Percentiles rank a stretch among this genome's conserved stretches.
Conservation (phyloP, 768 basidiomycete species). For the Collybia sordida region DNA sequence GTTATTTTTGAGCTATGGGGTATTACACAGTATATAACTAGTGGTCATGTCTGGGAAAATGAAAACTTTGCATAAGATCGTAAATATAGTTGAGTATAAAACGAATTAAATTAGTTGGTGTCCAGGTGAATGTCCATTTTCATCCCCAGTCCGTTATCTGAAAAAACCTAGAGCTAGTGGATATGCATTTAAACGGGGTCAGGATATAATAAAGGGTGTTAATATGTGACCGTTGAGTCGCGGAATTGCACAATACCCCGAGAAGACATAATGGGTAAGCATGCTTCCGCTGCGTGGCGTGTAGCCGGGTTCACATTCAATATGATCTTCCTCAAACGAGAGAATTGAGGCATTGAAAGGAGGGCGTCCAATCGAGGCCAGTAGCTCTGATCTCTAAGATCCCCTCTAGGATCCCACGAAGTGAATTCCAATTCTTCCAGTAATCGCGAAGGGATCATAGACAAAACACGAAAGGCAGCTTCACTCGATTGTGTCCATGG, state of each 20-base stretch:
- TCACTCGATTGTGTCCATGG: not conserved
- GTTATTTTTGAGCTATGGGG: no score
- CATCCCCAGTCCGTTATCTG: no score
- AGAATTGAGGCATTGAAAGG: not conserved
- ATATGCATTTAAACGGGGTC: no score
- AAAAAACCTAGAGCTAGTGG: no score
- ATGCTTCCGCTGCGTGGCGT: not conserved
- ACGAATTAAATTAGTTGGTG: no score
- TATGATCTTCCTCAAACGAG: not conserved
- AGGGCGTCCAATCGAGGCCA: slow-evolving; percentile 2
- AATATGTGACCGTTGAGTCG: no score
- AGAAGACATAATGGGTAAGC: not conserved
- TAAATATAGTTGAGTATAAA: no score
- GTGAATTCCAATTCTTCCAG: slow-evolving; percentile 2
- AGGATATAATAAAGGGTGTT: no score
- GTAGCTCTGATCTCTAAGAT: not conserved
- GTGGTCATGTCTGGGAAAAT: no score
- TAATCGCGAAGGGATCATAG: not conserved
- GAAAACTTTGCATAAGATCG: no score
- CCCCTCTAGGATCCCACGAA: not conserved
- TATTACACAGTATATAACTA: no score
- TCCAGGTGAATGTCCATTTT: no score
- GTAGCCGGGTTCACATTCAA: not conserved
- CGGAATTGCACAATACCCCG: not conserved
- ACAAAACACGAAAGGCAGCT: slow-evolving; percentile 1